Evolutionary conservation across 768 basidiomycete genomes (phyloP), one percentile per base, ranked within the genome.

Genomic region (Boletus sp.): DNA sequence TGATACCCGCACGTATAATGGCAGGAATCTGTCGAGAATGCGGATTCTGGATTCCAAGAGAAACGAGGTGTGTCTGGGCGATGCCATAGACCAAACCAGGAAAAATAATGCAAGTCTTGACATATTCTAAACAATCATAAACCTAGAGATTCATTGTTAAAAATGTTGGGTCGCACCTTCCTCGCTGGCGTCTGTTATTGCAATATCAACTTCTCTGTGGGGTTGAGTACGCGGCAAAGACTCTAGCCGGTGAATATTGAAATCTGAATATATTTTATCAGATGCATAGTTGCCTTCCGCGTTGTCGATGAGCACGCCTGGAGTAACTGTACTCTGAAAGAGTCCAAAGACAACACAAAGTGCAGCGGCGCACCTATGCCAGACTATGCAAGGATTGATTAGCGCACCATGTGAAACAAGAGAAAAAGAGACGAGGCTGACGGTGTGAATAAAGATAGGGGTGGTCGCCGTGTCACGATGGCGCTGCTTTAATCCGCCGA

Each of bases 81-180:
- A 82, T 71, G 44, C 83, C 85, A 60, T 81, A 90, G 33, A 91
- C 83, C 0, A 84, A 83, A 17, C 72, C 69, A 1, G 83, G 83
- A 11, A 79, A 64, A 28, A 86, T 65, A 6, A 84, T 80, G 67
- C 82, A 80, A 3, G 74, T 75, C 60, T 73, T 79, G 44, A 79
- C 72, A 58, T 82, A 83, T 10, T 80, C 84, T 81, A 54, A n/a
- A 70, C 68, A 18, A 67, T n/a, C 6, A 39, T 60, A 20, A 47
- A 36, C 8, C 8, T 5, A 0, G 33, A 12, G 40, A 12, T 24
- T 39, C 32, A 24, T 24, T 18, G 2, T 37, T 11, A 32, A 37
- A 10, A 24, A 24, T 15, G 9, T 42, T 36, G 4, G 15, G 28
- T 12, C 56, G 9, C 28, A 79, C 81, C 83, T 72, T 78, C 70